A percentile compares a stretch with the other conserved stretches of the same genome.
phyloP scores from a whole-genome alignment of 2,329 filamentous ascomycete genomes.

The Monilinia fructigena region DNA sequence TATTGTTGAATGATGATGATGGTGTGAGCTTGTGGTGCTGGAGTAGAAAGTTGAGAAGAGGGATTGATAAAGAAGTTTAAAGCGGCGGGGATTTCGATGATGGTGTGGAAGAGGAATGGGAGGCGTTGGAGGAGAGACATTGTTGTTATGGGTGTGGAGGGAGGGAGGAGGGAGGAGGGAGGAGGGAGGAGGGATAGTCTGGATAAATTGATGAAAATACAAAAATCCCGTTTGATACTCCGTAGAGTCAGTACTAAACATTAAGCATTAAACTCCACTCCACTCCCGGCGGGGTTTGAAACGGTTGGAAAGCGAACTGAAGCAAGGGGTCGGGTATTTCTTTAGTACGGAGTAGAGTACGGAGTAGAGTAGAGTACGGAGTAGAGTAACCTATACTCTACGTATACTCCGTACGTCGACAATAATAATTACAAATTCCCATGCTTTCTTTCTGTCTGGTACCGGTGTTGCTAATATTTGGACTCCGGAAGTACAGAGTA shows the following conservation, averaged over 20 bases:
- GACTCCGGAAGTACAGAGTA: too few species aligned
- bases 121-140: slow-evolving; percentile 20
- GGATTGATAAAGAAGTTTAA: slow-evolving; percentile 43
- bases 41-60: slow-evolving; percentile 36
- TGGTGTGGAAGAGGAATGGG: slow-evolving; percentile 40
- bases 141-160: background rate
- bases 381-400: too few species aligned
- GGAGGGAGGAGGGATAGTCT: background rate
- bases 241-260: background rate
- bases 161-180: too few species aligned
- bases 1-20: slow-evolving; percentile 43
- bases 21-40: slow-evolving; percentile 41
- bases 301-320: background rate
- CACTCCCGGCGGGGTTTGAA: background rate
- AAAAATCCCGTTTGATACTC: too few species aligned
- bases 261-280: background rate
- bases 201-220: background rate
- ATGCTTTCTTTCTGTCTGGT: too few species aligned
- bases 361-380: too few species aligned
- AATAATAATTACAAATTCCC: too few species aligned
- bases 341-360: too few species aligned
- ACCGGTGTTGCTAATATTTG: too few species aligned
- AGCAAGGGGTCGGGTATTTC: too few species aligned
- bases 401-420: too few species aligned
- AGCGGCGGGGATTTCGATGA: slow-evolving; percentile 42